Evolutionary conservation across 495 filamentous ascomycete species (phyloP), one percentile per base, ranked within the genome.

Genomic region (Neohortaea acidophila): DNA sequence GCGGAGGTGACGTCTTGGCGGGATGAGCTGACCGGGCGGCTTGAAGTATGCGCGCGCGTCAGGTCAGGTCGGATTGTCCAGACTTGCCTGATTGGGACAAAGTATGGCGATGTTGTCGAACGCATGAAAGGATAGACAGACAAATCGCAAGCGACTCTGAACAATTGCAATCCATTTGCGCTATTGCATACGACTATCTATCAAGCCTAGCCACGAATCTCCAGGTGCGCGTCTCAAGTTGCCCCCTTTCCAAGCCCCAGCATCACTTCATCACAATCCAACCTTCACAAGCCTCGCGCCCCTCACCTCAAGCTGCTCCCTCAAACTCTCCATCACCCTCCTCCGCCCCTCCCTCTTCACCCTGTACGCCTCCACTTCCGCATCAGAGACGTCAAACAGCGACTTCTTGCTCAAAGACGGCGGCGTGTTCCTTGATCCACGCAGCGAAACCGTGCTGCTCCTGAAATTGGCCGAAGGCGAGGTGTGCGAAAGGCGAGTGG

Each of bases 281-380:
- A 38, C 33, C 36, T 38, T 34, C 22, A 45, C 43, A 40, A 50
- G 41, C 39, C 44, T 51, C 19, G 51, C 52, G 3, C 58, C 59
- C 6, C 43, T 43, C 27, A 58, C 53, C 41, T 45, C 36, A 29
- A 68, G 51, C 22, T 54, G 59, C 11, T 48, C 42, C 45, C 49
- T 59, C 29, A 70, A 43, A 13, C 53, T 57, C 22, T 52, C 65
- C 24, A 72, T 57, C 32, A 79, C 56, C 12, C 63, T 66, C 45
- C 66, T 66, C 39, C 73, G 63, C 46, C 64, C 69, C 44, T 64
- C 57, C 22, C 59, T 53, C 49, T 72, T 79, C 20, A 61, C 62
- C 53, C 67, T 70, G 67, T 76, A 67, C 51, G 64, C 54, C 49
- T 68, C 42, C 58, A 53, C 60, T 58, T 85, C 69, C 62, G 76